These are phyloP conservation scores for Periconia digitata DNA, from an alignment of 2,329 filamentous ascomycete species.

Conservation along the genomic window DNA sequence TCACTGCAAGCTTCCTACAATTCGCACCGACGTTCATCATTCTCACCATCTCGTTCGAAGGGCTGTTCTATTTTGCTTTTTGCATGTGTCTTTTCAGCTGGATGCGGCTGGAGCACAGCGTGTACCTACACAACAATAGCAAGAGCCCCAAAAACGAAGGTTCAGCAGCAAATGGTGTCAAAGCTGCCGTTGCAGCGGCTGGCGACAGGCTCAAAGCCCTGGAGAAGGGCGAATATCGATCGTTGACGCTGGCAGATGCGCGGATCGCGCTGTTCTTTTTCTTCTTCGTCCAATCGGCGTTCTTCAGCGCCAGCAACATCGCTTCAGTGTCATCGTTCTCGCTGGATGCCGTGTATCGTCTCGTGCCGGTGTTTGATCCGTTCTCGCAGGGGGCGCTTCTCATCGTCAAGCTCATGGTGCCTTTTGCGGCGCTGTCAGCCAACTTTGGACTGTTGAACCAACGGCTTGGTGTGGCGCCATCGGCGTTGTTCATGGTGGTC, in stretches of 20 bases:
- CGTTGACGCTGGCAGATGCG: conserved; percentile 77
- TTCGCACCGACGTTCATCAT: conserved; percentile 95
- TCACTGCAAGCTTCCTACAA: conserved; percentile 86
- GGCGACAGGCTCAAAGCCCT: conserved; percentile 32
- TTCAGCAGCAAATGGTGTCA: conserved; percentile 28
- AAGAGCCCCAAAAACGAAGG: conserved; percentile 11
- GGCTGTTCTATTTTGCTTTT: conserved; percentile 92
- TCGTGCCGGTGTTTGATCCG: conserved; percentile 90
- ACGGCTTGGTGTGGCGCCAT: conserved; percentile 78
- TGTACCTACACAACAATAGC: conserved; percentile 55
- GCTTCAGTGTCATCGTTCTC: conserved; percentile 93
- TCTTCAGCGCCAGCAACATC: conserved; percentile 96
- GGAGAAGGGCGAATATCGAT: conserved; percentile 55
- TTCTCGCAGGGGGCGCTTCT: conserved; percentile 88
- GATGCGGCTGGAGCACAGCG: conserved; percentile 86
- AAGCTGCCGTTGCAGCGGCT: conserved; percentile 44
- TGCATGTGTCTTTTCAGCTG: conserved; percentile 79
- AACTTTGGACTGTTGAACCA: conserved; percentile 93
- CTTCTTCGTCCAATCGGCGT: conserved; percentile 89
- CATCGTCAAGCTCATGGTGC: conserved; percentile 86
- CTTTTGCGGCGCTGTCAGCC: conserved; percentile 88
- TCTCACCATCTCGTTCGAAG: conserved; percentile 95
- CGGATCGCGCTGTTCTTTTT: conserved; percentile 94
- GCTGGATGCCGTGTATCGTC: conserved; percentile 81
- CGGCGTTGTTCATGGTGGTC: conserved; percentile 85